phyloP scores from a whole-genome alignment of 371 early-diverging fungal genomes.

The Syncephalastrum monosporum region DNA sequence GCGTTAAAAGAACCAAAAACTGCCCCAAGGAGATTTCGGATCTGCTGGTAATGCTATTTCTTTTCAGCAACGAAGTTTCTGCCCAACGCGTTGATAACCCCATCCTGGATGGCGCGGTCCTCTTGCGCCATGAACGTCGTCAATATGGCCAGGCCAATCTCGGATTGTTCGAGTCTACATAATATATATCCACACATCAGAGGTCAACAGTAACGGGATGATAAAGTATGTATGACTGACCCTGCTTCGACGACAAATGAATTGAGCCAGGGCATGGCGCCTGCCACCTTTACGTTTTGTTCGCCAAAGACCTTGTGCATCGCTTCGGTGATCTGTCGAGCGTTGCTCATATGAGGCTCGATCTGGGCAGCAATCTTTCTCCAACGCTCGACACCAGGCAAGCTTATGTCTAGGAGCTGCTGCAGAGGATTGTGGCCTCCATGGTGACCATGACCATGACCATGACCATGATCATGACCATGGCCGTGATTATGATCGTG shows the following conservation, averaged over 20 bases:
- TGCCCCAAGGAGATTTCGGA: no score
- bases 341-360: not conserved
- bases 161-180: conserved; percentile 9
- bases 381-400: no score
- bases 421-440: no score
- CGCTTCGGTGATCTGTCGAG: not conserved
- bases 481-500: not conserved
- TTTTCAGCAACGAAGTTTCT: conserved; percentile 5
- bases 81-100: conserved; percentile 1
- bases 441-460: not conserved
- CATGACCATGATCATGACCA: not conserved
- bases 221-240: conserved; percentile 3
- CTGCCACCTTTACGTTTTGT: not conserved
- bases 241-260: not conserved
- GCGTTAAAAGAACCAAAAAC: no score
- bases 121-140: conserved; percentile 10
- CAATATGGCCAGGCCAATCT: not conserved
- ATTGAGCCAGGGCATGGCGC: not conserved
- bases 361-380: not conserved
- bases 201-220: not conserved
- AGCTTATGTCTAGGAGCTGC: no score
- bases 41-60: not conserved
- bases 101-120: conserved; percentile 1
- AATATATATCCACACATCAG: not conserved
- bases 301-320: not conserved